phyloP scores from a whole-genome alignment of 1,284 basidiomycete species.

The Puccinia brachypodii region DNA sequence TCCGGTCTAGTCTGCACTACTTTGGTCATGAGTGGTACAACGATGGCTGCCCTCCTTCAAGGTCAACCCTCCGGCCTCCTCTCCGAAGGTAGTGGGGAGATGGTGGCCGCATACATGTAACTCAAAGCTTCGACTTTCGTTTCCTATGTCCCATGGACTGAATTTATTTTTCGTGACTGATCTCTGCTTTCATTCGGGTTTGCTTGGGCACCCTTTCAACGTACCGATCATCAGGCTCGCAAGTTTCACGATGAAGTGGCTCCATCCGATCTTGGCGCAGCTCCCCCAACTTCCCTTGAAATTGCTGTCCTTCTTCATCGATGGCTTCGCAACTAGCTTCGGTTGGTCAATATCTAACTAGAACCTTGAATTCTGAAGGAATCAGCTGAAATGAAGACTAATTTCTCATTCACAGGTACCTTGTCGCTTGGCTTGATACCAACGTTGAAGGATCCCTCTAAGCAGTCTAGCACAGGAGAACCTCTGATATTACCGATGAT shows the following conservation, averaged over 20 bases:
- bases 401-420: constrained; percentile 27
- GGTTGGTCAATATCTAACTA: constrained; percentile 4
- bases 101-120: constrained; percentile 39
- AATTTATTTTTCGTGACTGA: neutral
- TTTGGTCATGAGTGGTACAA: constrained; percentile 37
- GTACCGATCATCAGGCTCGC: constrained; percentile 7
- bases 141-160: neutral
- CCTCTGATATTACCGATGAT: constrained; percentile 36
- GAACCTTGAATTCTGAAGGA: no score
- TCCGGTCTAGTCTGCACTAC: constrained; percentile 34
- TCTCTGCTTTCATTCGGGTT: neutral
- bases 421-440: constrained; percentile 37
- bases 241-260: constrained; percentile 34
- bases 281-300: constrained; percentile 36
- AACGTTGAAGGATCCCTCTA: constrained; percentile 1
- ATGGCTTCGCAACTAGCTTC: constrained; percentile 44
- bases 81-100: constrained; percentile 2
- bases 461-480: constrained; percentile 3
- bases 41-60: constrained; percentile 43
- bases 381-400: no score
- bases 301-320: constrained; percentile 25
- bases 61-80: constrained; percentile 24
- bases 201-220: neutral
- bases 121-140: neutral
- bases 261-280: constrained; percentile 25